phyloP scores from a whole-genome alignment of 768 basidiomycete genomes.

The Tylopilus sp. region DNA sequence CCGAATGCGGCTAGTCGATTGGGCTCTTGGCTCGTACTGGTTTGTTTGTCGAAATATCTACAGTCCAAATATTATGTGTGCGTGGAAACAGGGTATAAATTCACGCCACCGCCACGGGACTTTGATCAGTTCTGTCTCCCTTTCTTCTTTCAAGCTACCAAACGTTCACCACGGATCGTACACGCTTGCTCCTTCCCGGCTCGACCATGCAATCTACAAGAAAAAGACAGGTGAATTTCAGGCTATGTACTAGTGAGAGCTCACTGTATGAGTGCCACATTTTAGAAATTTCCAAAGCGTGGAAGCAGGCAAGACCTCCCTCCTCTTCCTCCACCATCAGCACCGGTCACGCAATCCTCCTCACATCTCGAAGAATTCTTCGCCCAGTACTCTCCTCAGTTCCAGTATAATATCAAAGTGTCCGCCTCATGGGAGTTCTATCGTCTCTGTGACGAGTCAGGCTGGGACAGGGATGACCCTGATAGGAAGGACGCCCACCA shows the following conservation, averaged over 20 bases:
- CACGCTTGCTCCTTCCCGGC: too few species aligned
- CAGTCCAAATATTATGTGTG: neutral
- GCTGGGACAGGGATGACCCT: conserved; percentile 5
- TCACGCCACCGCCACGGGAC: neutral
- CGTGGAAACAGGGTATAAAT: neutral
- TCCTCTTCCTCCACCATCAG: too few species aligned
- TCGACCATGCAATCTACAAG: neutral
- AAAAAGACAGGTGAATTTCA: neutral
- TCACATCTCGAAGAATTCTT: conserved; percentile 5
- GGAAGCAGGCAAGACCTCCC: neutral
- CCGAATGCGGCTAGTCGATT: neutral
- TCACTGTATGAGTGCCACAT: neutral
- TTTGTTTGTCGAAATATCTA: neutral
- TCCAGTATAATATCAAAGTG: conserved; percentile 1
- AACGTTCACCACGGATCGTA: too few species aligned
- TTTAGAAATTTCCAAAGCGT: neutral
- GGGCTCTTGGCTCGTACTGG: neutral
- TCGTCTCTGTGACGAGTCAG: conserved; percentile 10
- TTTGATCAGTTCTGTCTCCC: too few species aligned
- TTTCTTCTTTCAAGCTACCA: too few species aligned
- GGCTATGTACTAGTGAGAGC: neutral
- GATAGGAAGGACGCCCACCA: neutral
- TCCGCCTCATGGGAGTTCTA: conserved; percentile 15
- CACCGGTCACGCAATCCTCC: neutral
- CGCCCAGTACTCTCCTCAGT: neutral